Evolutionary conservation across 495 filamentous ascomycete genomes (phyloP).

Genomic region (Xylaria telfairii): DNA sequence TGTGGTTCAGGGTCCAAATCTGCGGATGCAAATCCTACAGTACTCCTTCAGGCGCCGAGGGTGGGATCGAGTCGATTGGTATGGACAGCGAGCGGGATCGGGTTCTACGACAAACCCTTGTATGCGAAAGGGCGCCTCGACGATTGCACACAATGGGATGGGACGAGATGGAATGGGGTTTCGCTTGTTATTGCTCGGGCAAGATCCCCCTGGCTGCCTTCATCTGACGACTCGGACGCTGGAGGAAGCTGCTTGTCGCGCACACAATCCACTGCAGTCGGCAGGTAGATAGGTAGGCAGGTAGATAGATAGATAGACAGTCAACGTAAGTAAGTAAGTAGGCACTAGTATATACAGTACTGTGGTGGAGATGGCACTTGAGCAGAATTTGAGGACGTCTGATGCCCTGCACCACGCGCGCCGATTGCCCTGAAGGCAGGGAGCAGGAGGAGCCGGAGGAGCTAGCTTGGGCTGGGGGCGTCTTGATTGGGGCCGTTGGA

Average conservation of each 20-base stretch:
- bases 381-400: not conserved
- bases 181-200: not conserved
- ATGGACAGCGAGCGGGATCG: slow-evolving; percentile 19
- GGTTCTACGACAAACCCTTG: slow-evolving; percentile 10
- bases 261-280: not conserved
- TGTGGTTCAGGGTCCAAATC: slow-evolving; percentile 25
- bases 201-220: not conserved
- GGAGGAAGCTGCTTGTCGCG: not conserved
- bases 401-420: not conserved
- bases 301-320: not conserved
- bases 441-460: slow-evolving; percentile 3
- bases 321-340: not conserved
- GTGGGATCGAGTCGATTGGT: slow-evolving; percentile 18
- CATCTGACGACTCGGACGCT: not conserved
- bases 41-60: slow-evolving; percentile 2
- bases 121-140: not conserved
- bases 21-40: slow-evolving; percentile 25
- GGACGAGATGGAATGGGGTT: not conserved
- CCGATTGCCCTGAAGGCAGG: slow-evolving; percentile 17
- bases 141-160: not conserved
- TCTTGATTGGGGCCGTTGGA: slow-evolving; percentile 25
- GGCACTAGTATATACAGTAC: not conserved
- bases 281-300: not conserved
- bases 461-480: slow-evolving; percentile 5
- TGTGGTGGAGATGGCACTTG: not conserved